These are phyloP conservation scores for Epichloe hybrida DNA, from an alignment of 2,329 filamentous ascomycete genomes.

Conservation along the genomic window DNA sequence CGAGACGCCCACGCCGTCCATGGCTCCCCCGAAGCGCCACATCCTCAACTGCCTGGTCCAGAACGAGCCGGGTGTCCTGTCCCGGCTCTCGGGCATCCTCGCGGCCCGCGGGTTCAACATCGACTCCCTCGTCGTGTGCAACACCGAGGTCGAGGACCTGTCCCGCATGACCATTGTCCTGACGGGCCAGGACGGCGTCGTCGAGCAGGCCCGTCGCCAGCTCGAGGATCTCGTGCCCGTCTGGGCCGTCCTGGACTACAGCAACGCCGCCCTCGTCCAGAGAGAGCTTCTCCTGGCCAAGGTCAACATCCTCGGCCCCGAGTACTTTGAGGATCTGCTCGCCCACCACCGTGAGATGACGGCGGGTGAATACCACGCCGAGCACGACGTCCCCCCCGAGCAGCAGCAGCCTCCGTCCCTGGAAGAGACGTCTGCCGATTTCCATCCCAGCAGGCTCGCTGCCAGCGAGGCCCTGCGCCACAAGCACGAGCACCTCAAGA, in stretches of 20 bases:
- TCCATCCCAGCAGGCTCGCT: conserved; percentile 78
- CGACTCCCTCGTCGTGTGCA: conserved; percentile 93
- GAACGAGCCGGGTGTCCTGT: conserved; percentile 95
- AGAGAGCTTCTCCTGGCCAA: conserved; percentile 91
- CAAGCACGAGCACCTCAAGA: conserved; percentile 95
- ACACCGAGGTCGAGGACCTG: conserved; percentile 90
- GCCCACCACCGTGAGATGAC: conserved; percentile 88
- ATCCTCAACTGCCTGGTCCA: conserved; percentile 97
- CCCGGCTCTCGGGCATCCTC: conserved; percentile 88
- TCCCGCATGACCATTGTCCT: conserved; percentile 98
- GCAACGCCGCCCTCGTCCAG: conserved; percentile 81
- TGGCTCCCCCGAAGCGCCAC: conserved; percentile 83
- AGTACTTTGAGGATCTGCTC: conserved; percentile 95
- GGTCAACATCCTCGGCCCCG: conserved; percentile 88
- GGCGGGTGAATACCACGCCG: conserved; percentile 30
- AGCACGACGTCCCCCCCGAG: too few relatives aligned
- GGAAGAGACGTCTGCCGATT: conserved; percentile 48
- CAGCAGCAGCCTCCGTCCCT: conserved; percentile 26
- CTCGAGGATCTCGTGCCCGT: conserved; percentile 94
- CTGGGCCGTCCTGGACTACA: conserved; percentile 97
- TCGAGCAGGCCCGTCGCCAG: conserved; percentile 91
- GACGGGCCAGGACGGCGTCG: conserved; percentile 88
- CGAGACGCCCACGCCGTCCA: conserved; percentile 80
- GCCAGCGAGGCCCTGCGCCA: conserved; percentile 81
- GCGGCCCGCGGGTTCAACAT: conserved; percentile 98